Evolutionary conservation across 2,329 filamentous ascomycete genomes (phyloP).

Genomic region (Coniochaeta sp.): DNA sequence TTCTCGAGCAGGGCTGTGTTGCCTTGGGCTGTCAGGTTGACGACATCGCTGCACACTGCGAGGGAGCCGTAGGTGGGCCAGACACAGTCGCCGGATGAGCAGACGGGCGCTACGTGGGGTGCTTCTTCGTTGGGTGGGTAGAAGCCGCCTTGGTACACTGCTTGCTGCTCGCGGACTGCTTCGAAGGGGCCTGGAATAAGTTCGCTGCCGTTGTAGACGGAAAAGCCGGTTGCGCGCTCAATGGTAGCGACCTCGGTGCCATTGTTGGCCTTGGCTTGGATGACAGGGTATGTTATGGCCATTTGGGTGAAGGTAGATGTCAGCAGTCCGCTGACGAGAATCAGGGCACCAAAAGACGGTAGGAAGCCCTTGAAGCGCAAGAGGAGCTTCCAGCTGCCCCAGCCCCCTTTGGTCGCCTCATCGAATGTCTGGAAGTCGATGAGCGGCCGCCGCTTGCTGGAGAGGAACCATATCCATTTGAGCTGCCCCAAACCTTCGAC

Average conservation of each 20-base stretch:
- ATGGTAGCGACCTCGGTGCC: constrained; percentile 5
- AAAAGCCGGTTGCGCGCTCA: constrained; percentile 7
- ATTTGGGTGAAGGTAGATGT: constrained; percentile 14
- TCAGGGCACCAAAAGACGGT: constrained; percentile 9
- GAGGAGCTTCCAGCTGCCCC: constrained; percentile 12
- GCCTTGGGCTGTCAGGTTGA: constrained; percentile 8
- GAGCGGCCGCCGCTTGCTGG: constrained; percentile 6
- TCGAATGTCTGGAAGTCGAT: constrained; percentile 16
- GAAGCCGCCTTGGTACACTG: constrained; percentile 7
- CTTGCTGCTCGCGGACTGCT: constrained; percentile 6
- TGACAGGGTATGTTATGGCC: constrained; percentile 7
- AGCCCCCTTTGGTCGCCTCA: constrained; percentile 11
- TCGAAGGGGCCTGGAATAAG: constrained; percentile 6
- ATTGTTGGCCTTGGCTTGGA: constrained; percentile 1
- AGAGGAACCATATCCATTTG: constrained; percentile 17
- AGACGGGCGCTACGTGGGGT: constrained; percentile 1
- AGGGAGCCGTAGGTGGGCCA: constrained; percentile 9
- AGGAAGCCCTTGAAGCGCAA: constrained; percentile 11
- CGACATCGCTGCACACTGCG: constrained; percentile 11
- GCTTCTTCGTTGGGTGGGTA: constrained; percentile 4
- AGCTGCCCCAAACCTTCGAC: constrained; percentile 17
- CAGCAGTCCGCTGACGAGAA: constrained; percentile 13
- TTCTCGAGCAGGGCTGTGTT: constrained; percentile 5
- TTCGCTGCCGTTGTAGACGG: constrained; percentile 5
- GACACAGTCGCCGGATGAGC: neutral